These are phyloP conservation scores for Colletotrichum graminicola DNA, from an alignment of 2,329 filamentous ascomycete genomes.

Conservation along the genomic window DNA sequence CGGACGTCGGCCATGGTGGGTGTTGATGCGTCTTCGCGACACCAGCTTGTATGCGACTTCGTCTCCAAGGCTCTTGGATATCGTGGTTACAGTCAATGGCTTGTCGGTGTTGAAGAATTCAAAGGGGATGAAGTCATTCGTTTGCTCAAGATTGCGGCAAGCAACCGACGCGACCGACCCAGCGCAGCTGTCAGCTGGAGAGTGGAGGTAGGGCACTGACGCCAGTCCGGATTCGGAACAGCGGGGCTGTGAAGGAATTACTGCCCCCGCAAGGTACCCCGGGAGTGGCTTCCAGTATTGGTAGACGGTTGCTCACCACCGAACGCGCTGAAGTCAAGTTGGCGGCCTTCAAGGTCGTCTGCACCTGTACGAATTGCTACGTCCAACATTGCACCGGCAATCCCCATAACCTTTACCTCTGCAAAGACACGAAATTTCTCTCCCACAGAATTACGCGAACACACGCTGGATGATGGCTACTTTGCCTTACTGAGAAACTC, in stretches of 20 bases:
- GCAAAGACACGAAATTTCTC: not conserved
- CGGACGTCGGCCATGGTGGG: slow-evolving; percentile 80
- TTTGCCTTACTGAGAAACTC: not conserved
- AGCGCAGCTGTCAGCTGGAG: slow-evolving; percentile 23
- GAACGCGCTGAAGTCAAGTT: not conserved
- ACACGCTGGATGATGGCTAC: slow-evolving; percentile 10
- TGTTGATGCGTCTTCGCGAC: slow-evolving; percentile 19
- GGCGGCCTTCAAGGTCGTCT: slow-evolving; percentile 8
- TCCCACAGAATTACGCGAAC: not conserved
- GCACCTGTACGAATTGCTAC: not conserved
- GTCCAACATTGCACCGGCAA: not conserved
- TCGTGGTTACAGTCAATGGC: slow-evolving; percentile 27
- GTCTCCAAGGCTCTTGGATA: not conserved
- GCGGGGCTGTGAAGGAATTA: not conserved
- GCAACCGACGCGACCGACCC: slow-evolving; percentile 20
- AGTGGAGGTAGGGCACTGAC: slow-evolving; percentile 18
- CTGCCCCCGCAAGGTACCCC: slow-evolving; percentile 22
- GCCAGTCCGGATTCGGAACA: slow-evolving; percentile 19
- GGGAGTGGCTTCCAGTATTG: slow-evolving; percentile 8
- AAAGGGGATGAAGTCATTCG: slow-evolving; percentile 17
- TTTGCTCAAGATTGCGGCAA: slow-evolving; percentile 22
- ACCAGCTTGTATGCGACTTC: not conserved
- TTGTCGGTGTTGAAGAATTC: slow-evolving; percentile 12
- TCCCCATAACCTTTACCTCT: not conserved
- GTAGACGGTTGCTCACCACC: not conserved